Evolutionary conservation across 2,329 filamentous ascomycete species (phyloP).

Genomic region (Xylariaceae sp.): DNA sequence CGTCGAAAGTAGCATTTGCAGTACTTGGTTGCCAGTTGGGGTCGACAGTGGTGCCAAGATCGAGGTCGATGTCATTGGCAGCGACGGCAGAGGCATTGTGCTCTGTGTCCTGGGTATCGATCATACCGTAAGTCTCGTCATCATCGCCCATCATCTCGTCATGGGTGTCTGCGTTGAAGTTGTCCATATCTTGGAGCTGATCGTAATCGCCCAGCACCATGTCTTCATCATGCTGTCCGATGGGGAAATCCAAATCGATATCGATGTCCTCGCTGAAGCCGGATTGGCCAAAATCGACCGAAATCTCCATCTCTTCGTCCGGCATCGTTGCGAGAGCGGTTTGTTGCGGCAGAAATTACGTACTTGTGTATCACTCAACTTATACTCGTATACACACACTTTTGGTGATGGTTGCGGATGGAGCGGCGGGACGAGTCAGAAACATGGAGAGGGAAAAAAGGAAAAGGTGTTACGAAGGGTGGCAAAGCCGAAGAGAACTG

Average conservation of each 20-base stretch:
- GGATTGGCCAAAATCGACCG: constrained; percentile 29
- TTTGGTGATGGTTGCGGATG: too few species aligned
- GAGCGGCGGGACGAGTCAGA: too few species aligned
- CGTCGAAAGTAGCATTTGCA: constrained; percentile 13
- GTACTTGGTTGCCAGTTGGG: constrained; percentile 24
- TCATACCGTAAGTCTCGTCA: constrained; percentile 33
- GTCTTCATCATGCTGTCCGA: constrained; percentile 31
- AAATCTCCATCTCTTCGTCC: constrained; percentile 35
- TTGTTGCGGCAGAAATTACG: not conserved
- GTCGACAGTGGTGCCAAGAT: constrained; percentile 28
- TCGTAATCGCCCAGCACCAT: constrained; percentile 34
- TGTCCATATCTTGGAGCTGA: constrained; percentile 26
- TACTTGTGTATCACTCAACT: too few species aligned
- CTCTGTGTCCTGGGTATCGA: constrained; percentile 31
- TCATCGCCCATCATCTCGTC: constrained; percentile 35
- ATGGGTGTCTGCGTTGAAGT: constrained; percentile 32
- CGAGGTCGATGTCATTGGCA: constrained; percentile 32
- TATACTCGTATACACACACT: too few species aligned
- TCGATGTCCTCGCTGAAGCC: constrained; percentile 34
- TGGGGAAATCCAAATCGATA: constrained; percentile 34
- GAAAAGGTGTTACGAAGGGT: too few species aligned
- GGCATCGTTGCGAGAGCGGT: constrained; percentile 24
- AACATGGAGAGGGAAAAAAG: too few species aligned
- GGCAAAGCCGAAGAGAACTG: too few species aligned
- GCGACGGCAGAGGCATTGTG: constrained; percentile 22